Evolutionary conservation across 129 eudicot genomes (phyloP), one percentile per base, ranked within the genome.

Genomic region (Scalesia atractyloides): DNA sequence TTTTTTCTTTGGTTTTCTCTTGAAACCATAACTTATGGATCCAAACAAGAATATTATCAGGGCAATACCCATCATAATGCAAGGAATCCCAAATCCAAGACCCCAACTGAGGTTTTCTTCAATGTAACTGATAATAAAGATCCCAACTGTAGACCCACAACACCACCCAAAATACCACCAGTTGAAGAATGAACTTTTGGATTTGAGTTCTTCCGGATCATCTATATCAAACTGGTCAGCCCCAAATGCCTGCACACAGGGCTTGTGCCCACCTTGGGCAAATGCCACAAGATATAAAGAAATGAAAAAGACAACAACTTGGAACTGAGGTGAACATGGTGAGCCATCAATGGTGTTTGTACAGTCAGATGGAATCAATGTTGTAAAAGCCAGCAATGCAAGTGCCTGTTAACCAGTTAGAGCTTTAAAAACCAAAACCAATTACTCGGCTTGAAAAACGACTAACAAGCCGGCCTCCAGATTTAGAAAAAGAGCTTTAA

Each of bases 221-320:
- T 77, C 71, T 5, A 47, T 79, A 58, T 91, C 97, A 78, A 88
- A 91, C 64, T 91, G 93, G 71, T 91, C 97, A 6, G 96, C 97
- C 18, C 93, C 97, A 53, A 88, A 91, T 2, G 96, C 87, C 52
- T 81, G 78, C 34, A 81, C 81, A 47, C 93, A 84, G 2, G 97
- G 96, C 58, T 84, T 88, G 54, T 84, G 86, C 46, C 82, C 86
- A 3, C 85, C 89, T 81, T 84, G 90, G 1, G 86, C 91, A 14
- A 86, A 36, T 24, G 97, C 96, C 63, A 92, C 78, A 5, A 89
- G 72, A 52, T 92, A 92, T 4, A 92, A 75, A 7, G 96, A 81
- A 11, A 78, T 46, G 63, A 75, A 91, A 72, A 88, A 79, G 37
- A 80, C 7, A 52, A 65, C 43, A 19, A 80, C 70, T 77, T 79